A percentile compares a stretch with the other conserved stretches of the same genome.
phyloP scores from a whole-genome alignment of 2,329 filamentous ascomycete genomes.

The Pezicula rhizophila region DNA sequence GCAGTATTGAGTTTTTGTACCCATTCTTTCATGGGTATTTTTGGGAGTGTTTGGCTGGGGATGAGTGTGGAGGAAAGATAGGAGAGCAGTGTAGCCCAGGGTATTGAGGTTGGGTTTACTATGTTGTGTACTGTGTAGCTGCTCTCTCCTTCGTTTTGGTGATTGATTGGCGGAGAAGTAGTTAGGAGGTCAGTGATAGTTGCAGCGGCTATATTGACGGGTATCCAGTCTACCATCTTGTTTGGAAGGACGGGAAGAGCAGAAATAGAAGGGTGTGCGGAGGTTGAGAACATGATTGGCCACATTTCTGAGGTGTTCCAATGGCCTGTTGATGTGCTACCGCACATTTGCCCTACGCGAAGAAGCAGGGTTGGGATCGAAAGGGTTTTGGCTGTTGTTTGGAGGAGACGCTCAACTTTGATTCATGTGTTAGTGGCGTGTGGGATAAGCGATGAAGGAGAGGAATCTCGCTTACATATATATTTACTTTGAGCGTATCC shows the following conservation, averaged over 20 bases:
- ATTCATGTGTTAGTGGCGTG: neutral
- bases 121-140: conserved; percentile 19
- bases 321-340: conserved; percentile 15
- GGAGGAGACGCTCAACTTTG: conserved; percentile 20
- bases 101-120: conserved; percentile 16
- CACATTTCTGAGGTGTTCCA: conserved; percentile 23
- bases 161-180: neutral
- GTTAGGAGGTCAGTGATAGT: conserved; percentile 13
- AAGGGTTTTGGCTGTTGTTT: conserved; percentile 12
- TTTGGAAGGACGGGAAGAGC: conserved; percentile 11
- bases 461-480: conserved; percentile 11
- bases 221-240: conserved; percentile 20
- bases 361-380: conserved; percentile 17
- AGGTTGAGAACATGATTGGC: conserved; percentile 19
- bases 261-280: conserved; percentile 8
- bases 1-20: conserved; percentile 7
- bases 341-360: conserved; percentile 22
- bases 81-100: conserved; percentile 12
- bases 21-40: conserved; percentile 16
- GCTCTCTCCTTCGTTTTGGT: neutral
- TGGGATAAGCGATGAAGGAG: neutral
- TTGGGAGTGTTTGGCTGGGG: conserved; percentile 1
- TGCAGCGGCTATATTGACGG: conserved; percentile 18
- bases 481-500: conserved; percentile 26
- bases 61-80: conserved; percentile 6